Evolutionary conservation across 2,329 filamentous ascomycete species (phyloP), one percentile per base, ranked within the genome.

Genomic region (Venturia carpophila): DNA sequence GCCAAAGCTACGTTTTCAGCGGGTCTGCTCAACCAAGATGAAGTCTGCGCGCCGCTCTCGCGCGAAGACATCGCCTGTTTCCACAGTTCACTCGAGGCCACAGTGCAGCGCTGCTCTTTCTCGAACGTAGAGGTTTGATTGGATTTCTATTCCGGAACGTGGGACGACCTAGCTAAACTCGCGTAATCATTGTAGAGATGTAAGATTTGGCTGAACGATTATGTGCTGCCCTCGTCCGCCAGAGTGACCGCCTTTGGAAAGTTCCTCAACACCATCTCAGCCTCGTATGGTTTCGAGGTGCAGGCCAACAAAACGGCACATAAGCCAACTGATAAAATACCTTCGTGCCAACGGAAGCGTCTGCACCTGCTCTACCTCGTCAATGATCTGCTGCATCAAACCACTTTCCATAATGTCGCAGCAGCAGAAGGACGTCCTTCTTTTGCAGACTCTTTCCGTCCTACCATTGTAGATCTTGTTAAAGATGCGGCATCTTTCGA

Each of bases 91-190:
- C 21, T 64, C 49, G 52, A 47, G 37, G 63, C 43, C 49, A 39
- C 47, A 30, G 49, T 52, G 27, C 30, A 41, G 6, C 30, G 37
- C 34, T 56, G 63, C 63, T 56, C 63, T 47, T 37, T 30, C 42
- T 39, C 47, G 27, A 39, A 64, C 52, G 41, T 64, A 47, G 43
- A 64, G 63, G 63, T 64, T 64, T 64, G 63, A 64, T 42, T 49
- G 52, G 24, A 24, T 34, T 17, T 45, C 61, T 49, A 10, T 39
- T 52, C 43, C 34, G 45, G 34, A 37, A 17, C 24, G 11, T 52
- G 34, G 41, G n/a, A 42, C 5, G 43, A 45, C 27, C 13, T 37
- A 34, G 45, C 61, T 63, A 52, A 63, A 63, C 39, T 39, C 37
- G 45, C 37, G 49, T 58, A 24, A 56, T 43, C 1, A 42, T 41